phyloP scores from a whole-genome alignment of 164 flowering plant species.

The Hamamelis virginiana region DNA sequence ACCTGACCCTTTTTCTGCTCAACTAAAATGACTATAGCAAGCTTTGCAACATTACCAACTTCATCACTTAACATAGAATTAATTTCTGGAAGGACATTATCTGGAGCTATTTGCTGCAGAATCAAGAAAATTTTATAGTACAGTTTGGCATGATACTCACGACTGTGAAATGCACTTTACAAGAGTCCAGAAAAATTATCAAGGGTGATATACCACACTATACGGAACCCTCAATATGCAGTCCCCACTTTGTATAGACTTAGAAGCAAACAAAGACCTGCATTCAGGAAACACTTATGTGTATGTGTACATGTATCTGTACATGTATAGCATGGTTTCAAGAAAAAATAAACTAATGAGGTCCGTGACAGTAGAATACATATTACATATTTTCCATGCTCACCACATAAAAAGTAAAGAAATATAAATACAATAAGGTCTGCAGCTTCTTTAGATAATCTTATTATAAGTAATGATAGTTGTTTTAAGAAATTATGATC shows the following conservation, averaged over 20 bases:
- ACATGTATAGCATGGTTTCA: too few relatives aligned
- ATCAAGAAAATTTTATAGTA: background rate
- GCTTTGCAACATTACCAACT: slow-evolving; percentile 49
- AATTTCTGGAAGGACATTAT: slow-evolving; percentile 49
- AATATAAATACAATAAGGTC: too few relatives aligned
- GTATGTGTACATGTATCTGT: too few relatives aligned
- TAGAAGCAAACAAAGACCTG: slow-evolving; percentile 52
- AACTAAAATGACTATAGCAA: slow-evolving; percentile 61
- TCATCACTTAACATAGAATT: slow-evolving; percentile 38
- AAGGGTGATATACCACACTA: slow-evolving; percentile 43
- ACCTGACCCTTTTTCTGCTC: slow-evolving; percentile 74
- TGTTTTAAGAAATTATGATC: too few relatives aligned
- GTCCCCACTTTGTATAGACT: slow-evolving; percentile 50
- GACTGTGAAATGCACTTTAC: background rate
- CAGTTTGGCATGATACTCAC: too few relatives aligned
- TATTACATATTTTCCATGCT: too few relatives aligned
- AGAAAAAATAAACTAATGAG: too few relatives aligned
- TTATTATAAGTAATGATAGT: too few relatives aligned
- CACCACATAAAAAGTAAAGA: too few relatives aligned
- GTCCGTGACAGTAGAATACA: background rate
- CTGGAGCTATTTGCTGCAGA: slow-evolving; percentile 67
- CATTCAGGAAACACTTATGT: slow-evolving; percentile 10
- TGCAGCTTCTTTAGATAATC: too few relatives aligned
- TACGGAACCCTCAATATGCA: slow-evolving; percentile 73
- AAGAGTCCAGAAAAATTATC: background rate